phyloP scores from a whole-genome alignment of 1,284 basidiomycete genomes.

The Cystobasidium sp. region DNA sequence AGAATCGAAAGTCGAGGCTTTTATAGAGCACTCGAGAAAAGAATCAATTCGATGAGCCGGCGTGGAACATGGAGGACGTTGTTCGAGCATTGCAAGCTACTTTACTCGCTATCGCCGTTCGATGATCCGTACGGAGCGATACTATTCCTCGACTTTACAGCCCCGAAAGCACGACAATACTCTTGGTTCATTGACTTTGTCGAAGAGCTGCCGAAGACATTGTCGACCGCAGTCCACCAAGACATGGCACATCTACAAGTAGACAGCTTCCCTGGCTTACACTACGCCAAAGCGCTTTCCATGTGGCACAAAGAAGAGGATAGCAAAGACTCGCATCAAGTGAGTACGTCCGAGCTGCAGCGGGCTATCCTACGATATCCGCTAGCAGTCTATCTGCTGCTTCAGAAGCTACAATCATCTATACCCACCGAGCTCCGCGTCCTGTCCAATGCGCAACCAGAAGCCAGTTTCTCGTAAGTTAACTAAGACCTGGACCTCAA shows the following conservation, averaged over 20 bases:
- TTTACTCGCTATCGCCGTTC: constrained; percentile 57
- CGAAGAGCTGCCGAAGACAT: constrained; percentile 44
- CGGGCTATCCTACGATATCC: constrained; percentile 79
- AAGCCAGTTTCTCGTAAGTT: constrained; percentile 45
- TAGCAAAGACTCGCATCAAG: constrained; percentile 64
- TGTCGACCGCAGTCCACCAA: constrained; percentile 40
- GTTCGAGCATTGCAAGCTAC: constrained; percentile 81
- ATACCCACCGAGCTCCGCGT: constrained; percentile 66
- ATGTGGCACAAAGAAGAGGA: constrained; percentile 64
- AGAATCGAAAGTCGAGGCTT: constrained; percentile 82
- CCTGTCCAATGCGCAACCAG: constrained; percentile 41
- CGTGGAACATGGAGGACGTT: constrained; percentile 83
- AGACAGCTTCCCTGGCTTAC: constrained; percentile 75
- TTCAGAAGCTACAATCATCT: constrained; percentile 76
- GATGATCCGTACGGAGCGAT: constrained; percentile 81
- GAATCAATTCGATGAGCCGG: constrained; percentile 64
- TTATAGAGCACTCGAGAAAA: constrained; percentile 63
- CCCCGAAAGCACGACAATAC: constrained; percentile 40
- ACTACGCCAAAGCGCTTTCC: constrained; percentile 74
- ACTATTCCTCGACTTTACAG: constrained; percentile 61
- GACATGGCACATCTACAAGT: constrained; percentile 60
- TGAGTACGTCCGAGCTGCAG: constrained; percentile 68
- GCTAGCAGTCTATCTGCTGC: constrained; percentile 74
- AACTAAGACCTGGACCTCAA: no score
- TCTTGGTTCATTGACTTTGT: constrained; percentile 77